phyloP scores from a whole-genome alignment of 2,329 filamentous ascomycete species.

The Pseudopithomyces chartarum region DNA sequence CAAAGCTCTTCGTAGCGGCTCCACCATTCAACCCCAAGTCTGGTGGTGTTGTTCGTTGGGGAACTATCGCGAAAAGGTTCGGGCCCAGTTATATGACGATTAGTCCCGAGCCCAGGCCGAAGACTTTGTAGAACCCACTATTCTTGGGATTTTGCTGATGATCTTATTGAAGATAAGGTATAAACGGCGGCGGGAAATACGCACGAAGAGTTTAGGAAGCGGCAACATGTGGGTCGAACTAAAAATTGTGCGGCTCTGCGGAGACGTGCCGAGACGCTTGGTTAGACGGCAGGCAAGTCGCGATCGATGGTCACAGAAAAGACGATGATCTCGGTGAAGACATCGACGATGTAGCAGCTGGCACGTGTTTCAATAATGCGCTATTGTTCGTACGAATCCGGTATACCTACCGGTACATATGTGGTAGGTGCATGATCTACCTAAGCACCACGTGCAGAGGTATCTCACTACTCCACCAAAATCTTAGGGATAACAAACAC shows the following conservation, averaged over 20 bases:
- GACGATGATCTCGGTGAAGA: neutral
- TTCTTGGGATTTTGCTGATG: neutral
- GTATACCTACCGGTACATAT: too few relatives aligned
- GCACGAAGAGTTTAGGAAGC: neutral
- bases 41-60: neutral
- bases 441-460: too few relatives aligned
- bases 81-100: slow-evolving; percentile 6
- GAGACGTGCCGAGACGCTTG: slow-evolving; percentile 1
- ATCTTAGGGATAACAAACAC: too few relatives aligned
- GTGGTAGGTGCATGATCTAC: too few relatives aligned
- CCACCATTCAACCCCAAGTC: neutral
- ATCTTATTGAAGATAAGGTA: neutral
- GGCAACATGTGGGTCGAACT: neutral
- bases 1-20: neutral
- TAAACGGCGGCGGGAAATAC: neutral
- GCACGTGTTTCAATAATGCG: neutral
- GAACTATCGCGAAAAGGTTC: neutral
- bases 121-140: neutral
- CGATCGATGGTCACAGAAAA: neutral
- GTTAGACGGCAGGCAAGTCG: neutral
- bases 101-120: neutral
- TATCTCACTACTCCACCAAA: too few relatives aligned
- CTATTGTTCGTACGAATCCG: too few relatives aligned
- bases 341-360: neutral
- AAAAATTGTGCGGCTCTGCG: slow-evolving; percentile 1